A percentile compares a stretch with the other conserved stretches of the same genome.
phyloP scores from a whole-genome alignment of 495 filamentous ascomycete genomes.

The Podospora sp. region DNA sequence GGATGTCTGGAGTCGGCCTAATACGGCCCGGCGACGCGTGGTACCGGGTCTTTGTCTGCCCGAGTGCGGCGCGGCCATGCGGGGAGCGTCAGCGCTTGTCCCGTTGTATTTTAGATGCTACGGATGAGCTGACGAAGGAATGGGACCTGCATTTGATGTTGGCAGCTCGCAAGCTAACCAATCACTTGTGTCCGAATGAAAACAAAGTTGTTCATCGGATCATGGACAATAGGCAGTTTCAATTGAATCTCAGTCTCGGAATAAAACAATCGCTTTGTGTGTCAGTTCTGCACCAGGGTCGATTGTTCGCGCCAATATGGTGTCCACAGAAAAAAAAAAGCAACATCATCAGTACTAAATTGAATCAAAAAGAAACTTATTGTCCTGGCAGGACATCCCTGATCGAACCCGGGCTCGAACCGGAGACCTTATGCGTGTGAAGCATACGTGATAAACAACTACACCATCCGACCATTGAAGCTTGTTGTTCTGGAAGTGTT shows the following conservation, averaged over 20 bases:
- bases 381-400: not conserved
- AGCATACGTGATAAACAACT: slow-evolving; percentile 21
- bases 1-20: not conserved
- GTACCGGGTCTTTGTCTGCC: not conserved
- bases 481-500: not conserved
- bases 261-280: too few species aligned
- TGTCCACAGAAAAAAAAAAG: not conserved
- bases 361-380: too few species aligned
- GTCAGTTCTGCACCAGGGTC: too few species aligned
- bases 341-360: not conserved
- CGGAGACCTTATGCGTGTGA: slow-evolving; percentile 20
- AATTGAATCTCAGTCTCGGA: too few species aligned
- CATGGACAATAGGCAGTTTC: too few species aligned
- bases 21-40: not conserved
- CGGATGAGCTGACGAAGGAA: too few species aligned
- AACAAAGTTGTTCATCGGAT: too few species aligned
- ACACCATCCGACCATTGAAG: slow-evolving; percentile 12
- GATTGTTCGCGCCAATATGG: too few species aligned
- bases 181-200: too few species aligned
- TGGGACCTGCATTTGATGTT: too few species aligned
- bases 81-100: not conserved
- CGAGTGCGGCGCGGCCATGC: not conserved
- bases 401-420: slow-evolving; percentile 17
- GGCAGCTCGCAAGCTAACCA: not conserved
- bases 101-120: not conserved